A percentile compares a stretch with the other conserved stretches of the same genome.
These are phyloP conservation scores for Clonostachys sp. DNA, from an alignment of 2,329 filamentous ascomycete species.

Conservation along the genomic window DNA sequence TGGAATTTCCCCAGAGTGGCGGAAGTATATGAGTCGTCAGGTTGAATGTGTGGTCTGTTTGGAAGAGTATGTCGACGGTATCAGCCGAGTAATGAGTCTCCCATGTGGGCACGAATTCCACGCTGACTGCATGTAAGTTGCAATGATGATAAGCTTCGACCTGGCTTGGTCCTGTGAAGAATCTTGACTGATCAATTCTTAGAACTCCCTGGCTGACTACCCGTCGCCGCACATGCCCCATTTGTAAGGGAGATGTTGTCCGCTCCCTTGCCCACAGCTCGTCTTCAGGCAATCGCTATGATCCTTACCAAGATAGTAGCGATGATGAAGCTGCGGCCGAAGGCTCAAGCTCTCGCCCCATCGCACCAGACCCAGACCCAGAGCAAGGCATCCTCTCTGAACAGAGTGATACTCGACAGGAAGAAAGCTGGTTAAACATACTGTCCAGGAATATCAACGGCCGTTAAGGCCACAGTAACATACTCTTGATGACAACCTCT, in stretches of 20 bases:
- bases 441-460: constrained; percentile 20
- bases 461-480: too few species aligned
- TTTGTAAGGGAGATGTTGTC: constrained; percentile 97
- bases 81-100: constrained; percentile 93
- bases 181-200: constrained; percentile 10
- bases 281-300: constrained; percentile 46
- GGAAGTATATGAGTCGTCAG: constrained; percentile 62
- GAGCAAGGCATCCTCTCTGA: constrained; percentile 32
- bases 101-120: constrained; percentile 98
- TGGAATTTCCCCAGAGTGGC: constrained; percentile 48
- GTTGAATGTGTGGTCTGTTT: constrained; percentile 95
- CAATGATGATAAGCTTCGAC: background rate
- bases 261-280: constrained; percentile 54
- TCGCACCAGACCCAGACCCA: constrained; percentile 24
- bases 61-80: constrained; percentile 92
- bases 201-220: constrained; percentile 97
- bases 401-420: constrained; percentile 11
- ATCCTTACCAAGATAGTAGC: constrained; percentile 49
- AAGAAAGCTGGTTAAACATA: constrained; percentile 29
- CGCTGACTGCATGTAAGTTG: constrained; percentile 92
- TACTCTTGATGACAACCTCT: too few species aligned
- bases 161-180: background rate
- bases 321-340: constrained; percentile 36
- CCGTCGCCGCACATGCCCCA: constrained; percentile 91
- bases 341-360: constrained; percentile 18